Evolutionary conservation across 176 grass and related monocot genomes (phyloP), one percentile per base, ranked within the genome.

Genomic region (Carex cristatella): DNA sequence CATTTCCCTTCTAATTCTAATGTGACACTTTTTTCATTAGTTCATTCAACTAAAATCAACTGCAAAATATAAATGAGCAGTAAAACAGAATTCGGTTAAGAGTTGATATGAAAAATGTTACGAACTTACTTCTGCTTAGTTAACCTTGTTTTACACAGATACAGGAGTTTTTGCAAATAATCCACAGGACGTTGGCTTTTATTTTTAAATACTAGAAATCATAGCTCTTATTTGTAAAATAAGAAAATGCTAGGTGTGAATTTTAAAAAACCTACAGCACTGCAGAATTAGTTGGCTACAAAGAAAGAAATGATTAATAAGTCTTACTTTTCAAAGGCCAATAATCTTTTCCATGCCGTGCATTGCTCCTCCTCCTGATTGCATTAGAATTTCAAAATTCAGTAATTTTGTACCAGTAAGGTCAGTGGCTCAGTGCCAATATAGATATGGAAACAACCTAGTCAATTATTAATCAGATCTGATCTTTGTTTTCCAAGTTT

Each of bases 321-420:
- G 2, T 78, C 90, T 92, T 89, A 98, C 95, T 94, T 95, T 86
- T 98, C 93, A 90, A 98, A 98, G 74, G 88, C 65, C 65, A 98
- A 60, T 77, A 98, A 91, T 84, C 83, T 93, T 93, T 93, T 98
- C 93, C 95, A 95, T 48, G 93, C 89, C 83, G 89, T 90, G 76
- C 87, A 98, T 86, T 98, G 95, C 60, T 89, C 87, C 87, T 95
- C 95, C 89, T 98, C 95, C 95, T 98, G 82, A 69, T 54, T 35
- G 30, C 53, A 79, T 79, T 33, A 57, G 27, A 57, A 58, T 32
- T 33, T 78, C 13, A 78, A 57, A 16, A 58, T 35, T 57, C 30
- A 79, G 13, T 27, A 79, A 58, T 33, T 58, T 79, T 79, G 13
- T 33, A 78, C 28, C 53, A 16, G 51, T 18, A 48, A 72, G 37